Conservation (phyloP, 169 alveolate genomes). For the Toxoplasma gondii region DNA sequence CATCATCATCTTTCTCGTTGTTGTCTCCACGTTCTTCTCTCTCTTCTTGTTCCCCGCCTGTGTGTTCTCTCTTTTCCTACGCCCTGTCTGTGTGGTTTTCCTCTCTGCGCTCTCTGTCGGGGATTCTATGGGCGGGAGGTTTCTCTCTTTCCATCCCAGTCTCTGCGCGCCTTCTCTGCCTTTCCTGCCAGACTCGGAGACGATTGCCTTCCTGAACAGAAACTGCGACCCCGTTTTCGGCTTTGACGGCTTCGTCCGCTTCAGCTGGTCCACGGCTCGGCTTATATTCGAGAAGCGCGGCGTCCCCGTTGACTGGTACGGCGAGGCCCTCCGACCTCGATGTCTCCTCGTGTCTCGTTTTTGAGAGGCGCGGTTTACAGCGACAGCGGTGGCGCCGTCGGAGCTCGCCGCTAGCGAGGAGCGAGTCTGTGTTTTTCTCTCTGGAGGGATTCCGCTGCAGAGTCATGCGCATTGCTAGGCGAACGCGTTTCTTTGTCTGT, state of each 20-base stretch:
- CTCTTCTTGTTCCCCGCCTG: not conserved
- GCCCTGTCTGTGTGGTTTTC: not conserved
- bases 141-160: not conserved
- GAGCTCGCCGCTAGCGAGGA: too few relatives aligned
- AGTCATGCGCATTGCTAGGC: too few relatives aligned
- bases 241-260: conserved; percentile 89
- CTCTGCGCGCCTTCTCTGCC: not conserved
- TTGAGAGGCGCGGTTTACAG: too few relatives aligned
- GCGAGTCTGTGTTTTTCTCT: too few relatives aligned
- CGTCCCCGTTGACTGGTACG: conserved; percentile 80
- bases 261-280: conserved; percentile 89
- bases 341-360: too few relatives aligned
- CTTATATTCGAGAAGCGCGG: conserved; percentile 80
- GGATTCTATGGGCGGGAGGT: not conserved
- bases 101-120: not conserved
- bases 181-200: conserved; percentile 85
- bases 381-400: too few relatives aligned
- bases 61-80: not conserved
- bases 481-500: too few relatives aligned
- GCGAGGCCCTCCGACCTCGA: not conserved
- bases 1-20: not conserved
- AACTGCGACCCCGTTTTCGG: conserved; percentile 93
- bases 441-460: too few relatives aligned
- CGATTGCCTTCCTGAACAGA: conserved; percentile 88
- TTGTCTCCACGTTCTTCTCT: not conserved